Evolutionary conservation across 2,329 filamentous ascomycete genomes (phyloP), one percentile per base, ranked within the genome.

Genomic region (Cercospora sp.): DNA sequence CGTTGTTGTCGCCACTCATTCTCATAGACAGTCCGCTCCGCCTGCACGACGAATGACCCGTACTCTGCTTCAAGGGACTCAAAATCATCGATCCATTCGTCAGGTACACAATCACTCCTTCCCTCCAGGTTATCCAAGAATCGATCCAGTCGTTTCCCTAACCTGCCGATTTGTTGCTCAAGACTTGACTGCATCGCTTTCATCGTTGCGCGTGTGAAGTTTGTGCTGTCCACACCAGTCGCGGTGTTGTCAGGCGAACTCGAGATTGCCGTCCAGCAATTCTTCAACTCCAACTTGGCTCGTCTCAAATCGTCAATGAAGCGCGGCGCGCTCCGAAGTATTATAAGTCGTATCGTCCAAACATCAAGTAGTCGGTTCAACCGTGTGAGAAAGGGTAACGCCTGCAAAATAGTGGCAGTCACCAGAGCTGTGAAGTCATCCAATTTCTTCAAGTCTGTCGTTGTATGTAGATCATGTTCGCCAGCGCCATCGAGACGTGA

Each of bases 81-180:
- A 81, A 98, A 90, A 4, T 89, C 86, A 74, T 97, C 92, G 65
- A 98, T 88, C 95, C 94, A 99, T 30, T 83, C 78, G 48, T 96
- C 91, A 0, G 95, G 95, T 9, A 99, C 82, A 0, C 91, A 92
- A 75, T 99, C 95, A 53, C 90, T 85, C 64, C 89, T 85, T 1
- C 93, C 94, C 79, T 98, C 95, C 2, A 98, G 84, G 33, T 88
- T 86, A 79, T 99, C 94, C 13, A 99, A 85, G 86, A 97, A 93
- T 61, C 85, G 87, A 78, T 99, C 95, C 69, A 98, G 84, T 45
- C 89, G 86, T 59, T 86, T 86, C 0, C 92, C 94, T 0, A 93
- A 85, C 40, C 85, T 85, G 13, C 87, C 83, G 36, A 97, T 88
- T 72, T 91, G 91, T 33, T 86, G 82, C 66, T 90, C 88, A 33